Base-by-base conservation (phyloP, 108 stramenopile species). In the Nitzschia palea region DNA sequence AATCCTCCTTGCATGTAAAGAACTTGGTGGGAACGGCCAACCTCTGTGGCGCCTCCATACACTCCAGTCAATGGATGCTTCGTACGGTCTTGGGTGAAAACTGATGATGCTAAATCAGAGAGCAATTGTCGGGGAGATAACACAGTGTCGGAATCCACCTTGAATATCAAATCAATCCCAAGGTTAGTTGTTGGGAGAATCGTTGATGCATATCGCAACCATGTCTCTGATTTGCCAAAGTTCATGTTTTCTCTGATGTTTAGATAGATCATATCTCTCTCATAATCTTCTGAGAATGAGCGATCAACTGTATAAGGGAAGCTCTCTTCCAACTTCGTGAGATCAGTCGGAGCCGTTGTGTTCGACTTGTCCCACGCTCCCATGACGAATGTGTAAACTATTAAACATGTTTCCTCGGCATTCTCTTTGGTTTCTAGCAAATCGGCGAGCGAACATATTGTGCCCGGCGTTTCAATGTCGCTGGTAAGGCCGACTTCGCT, bases 131-230 rank as follows among this genome's bases (percentile, higher is more conserved):
- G 48, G 6, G 55, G 44, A 44, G 29, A 30, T 12, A 74, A 28
- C 3, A 67, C 14, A 10, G 67, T 61, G 36, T 74, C 67, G 0
- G 34, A 2, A 30, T 74, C 73, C n/a, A 68, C 50, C 27, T 74
- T 74, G 36, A 44, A 30, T 26, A 74, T 55, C 18, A 67, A 68
- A 34, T 64, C 58, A 20, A 67, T 43, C 6, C 43, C 37, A 2
- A 61, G 27, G 22, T 61, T 26, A 14, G 68, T 29, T 40, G 37
- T 14, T 8, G 62, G 56, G 6, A 56, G n/a, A 0, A 31, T 47
- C 48, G 45, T 44, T 8, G 64, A 67, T 8, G 64, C 64, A 33
- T 65, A 73, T 42, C 29, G 47, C 31, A 55, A 65, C 52, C 61
- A 73, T 2, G 64, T 52, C 3, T 14, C 20, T 25, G 51, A 26